phyloP scores from a whole-genome alignment of 345 rosid genomes.

The Pistacia vera region DNA sequence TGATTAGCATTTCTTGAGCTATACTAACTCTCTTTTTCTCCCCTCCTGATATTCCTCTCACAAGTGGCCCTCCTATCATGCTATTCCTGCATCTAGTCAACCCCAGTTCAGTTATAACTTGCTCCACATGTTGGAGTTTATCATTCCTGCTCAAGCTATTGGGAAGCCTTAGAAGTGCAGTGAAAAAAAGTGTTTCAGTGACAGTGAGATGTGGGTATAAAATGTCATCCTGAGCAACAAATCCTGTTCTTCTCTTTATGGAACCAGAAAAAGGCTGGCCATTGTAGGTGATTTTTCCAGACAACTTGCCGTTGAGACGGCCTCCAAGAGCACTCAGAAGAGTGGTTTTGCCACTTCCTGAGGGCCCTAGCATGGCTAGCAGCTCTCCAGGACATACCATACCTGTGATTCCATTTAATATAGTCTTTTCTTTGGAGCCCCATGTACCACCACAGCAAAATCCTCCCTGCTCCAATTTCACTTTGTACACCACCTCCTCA shows the following conservation, averaged over 20 bases:
- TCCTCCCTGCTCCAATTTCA: conserved; percentile 61
- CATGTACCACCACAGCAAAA: conserved; percentile 53
- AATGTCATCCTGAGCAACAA: conserved; percentile 91
- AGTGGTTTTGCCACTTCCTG: conserved; percentile 99
- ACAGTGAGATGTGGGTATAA: conserved; percentile 95
- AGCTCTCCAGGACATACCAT: conserved; percentile 91
- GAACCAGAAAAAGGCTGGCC: conserved; percentile 80
- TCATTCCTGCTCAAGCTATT: conserved; percentile 58
- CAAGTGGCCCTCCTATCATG: conserved; percentile 97
- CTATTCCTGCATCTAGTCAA: conserved; percentile 67
- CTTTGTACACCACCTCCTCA: conserved; percentile 90
- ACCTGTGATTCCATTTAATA: conserved; percentile 80
- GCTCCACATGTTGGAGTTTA: conserved; percentile 78
- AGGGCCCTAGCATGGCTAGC: conserved; percentile 96
- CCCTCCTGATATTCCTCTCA: conserved; percentile 97
- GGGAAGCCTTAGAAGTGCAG: conserved; percentile 89
- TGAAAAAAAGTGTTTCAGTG: conserved; percentile 82
- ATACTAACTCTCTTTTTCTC: conserved; percentile 97
- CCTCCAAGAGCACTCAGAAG: conserved; percentile 98
- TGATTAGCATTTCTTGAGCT: conserved; percentile 97
- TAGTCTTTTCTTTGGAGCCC: conserved; percentile 72
- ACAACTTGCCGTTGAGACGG: conserved; percentile 67
- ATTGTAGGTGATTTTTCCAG: conserved; percentile 90
- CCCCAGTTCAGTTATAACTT: conserved; percentile 73
- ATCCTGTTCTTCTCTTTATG: conserved; percentile 79